These are phyloP conservation scores for Guyanaporus albipodus DNA, from an alignment of 768 basidiomycete genomes.

Conservation along the genomic window DNA sequence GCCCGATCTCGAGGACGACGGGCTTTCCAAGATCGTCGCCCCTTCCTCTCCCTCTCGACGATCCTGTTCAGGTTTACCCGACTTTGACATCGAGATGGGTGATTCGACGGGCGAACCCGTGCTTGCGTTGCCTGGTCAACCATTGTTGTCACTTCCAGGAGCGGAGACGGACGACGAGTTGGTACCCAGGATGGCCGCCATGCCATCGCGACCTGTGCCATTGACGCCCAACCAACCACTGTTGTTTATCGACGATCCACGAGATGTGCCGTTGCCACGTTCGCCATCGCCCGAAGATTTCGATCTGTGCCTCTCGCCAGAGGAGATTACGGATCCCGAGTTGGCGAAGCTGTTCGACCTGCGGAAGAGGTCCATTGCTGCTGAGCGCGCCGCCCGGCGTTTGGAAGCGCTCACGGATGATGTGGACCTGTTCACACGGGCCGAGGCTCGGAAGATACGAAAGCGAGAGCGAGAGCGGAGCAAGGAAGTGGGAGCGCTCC, in stretches of 20 bases:
- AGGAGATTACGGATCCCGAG: constrained; percentile 36
- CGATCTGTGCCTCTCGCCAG: constrained; percentile 34
- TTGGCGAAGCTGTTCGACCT: constrained; percentile 39
- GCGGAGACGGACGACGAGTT: constrained; percentile 42
- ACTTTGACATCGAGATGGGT: constrained; percentile 25
- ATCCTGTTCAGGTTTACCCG: constrained; percentile 27
- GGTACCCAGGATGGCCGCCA: constrained; percentile 26
- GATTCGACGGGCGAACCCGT: constrained; percentile 16
- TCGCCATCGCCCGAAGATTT: constrained; percentile 44
- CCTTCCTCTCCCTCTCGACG: constrained; percentile 30
- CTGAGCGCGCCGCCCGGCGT: constrained; percentile 31
- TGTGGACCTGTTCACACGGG: constrained; percentile 36
- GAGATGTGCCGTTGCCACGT: constrained; percentile 36
- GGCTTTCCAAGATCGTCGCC: constrained; percentile 10
- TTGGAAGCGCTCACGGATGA: constrained; percentile 33
- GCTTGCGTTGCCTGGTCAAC: constrained; percentile 17
- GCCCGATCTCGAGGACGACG: constrained; percentile 32
- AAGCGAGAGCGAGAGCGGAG: constrained; percentile 53
- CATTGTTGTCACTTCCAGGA: constrained; percentile 38
- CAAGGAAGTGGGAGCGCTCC: constrained; percentile 51
- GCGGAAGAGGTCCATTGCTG: constrained; percentile 34
- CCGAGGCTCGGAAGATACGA: constrained; percentile 42
- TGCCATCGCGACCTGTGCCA: constrained; percentile 8
- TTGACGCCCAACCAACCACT: constrained; percentile 26
- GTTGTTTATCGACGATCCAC: constrained; percentile 42